Base-by-base conservation (phyloP, 2,329 filamentous ascomycete genomes). In the Aspergillus sp. region DNA sequence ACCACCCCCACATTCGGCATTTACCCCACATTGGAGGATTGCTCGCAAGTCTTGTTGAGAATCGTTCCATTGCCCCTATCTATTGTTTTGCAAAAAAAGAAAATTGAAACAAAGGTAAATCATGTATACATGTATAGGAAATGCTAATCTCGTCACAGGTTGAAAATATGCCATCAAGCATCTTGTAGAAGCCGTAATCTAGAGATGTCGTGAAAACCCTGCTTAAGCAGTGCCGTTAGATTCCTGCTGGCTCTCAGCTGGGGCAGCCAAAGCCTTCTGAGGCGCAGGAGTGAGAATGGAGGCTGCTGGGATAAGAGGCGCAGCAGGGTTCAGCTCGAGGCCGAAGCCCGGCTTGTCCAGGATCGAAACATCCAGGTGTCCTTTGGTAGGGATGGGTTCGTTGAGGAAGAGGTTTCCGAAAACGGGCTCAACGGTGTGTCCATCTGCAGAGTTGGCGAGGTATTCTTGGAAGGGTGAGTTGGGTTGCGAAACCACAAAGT, bases 391-490 rank as follows among this genome's bases (percentile, higher is more conserved):
- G 62, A 97, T 94, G 5, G 92, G 92, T 80, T 97, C 93, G 75
- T 97, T 92, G 38, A 90, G 71, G 78, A 97, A 97, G 55, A 97
- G 82, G 69, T 96, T 91, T 38, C 93, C 93, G 76, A 97, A 97
- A 6, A 97, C 93, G 2, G 93, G 93, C 63, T 94, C 80, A 17
- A 97, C 93, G 63, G 88, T 92, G 81, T 92, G 91, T 52, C 93
- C 93, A 70, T 97, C 92, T 0, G 92, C 87, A 2, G 92, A 96
- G 80, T 97, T 97, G 68, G 93, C 93, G 23, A 97, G 85, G 73
- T 97, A 97, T 78, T 97, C 93, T 77, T 97, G 93, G 84, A 97
- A 97, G 5, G 93, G 93, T 13, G 90, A 91, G 80, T 97, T 96
- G 64, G 91, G 87, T 78, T 97, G 93, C 48, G 92, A 96, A 63